Evolutionary conservation across 2,329 filamentous ascomycete species (phyloP), one percentile per base, ranked within the genome.

Genomic region (Magnaporthales sp.): DNA sequence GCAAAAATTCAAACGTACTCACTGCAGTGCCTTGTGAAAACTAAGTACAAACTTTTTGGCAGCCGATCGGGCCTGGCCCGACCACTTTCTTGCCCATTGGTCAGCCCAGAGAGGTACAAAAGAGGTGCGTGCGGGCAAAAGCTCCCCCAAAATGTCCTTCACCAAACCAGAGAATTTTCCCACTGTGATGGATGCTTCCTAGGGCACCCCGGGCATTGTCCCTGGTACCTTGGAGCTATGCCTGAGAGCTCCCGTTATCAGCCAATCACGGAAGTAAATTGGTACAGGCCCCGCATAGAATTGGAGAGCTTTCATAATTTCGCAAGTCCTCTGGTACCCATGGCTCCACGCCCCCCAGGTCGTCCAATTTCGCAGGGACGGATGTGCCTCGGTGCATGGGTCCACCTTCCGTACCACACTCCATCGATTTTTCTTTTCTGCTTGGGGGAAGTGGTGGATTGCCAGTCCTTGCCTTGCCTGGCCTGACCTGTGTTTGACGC

Each of bases 241-340:
- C 29, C 54, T 38, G 24, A 63, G 24, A 56, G 61, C 66, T 63
- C 6, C n/a, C 30, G 19, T 15, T 26, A 63, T 63, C 62, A 63
- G 22, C 62, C 62, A 63, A 63, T 63, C n/a, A 46, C 3, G 8
- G n/a, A 11, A 2, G 62, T 4, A 24, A 31, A 63, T 32, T 63
- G 30, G 4, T 8, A 13, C 2, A 11, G 30, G 62, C 62, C 26
- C 56, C 13, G 56, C 29, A 30, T 22, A 7, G 56, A 66, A 63
- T 66, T 71, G 72, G 67, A 71, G 70, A 71, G 73, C 68, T 71
- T 74, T 74, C 68, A 74, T 70, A 68, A 71, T 72, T 68, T 72
- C 72, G 70, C 70, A 70, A 69, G 69, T 67, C 64, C 63, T 63
- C 68, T 71, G 67, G 75, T 76, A 75, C 70, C 71, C 30, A 64